Evolutionary conservation across 2,329 filamentous ascomycete genomes (phyloP).

Genomic region (Teratosphaeriaceae sp.): DNA sequence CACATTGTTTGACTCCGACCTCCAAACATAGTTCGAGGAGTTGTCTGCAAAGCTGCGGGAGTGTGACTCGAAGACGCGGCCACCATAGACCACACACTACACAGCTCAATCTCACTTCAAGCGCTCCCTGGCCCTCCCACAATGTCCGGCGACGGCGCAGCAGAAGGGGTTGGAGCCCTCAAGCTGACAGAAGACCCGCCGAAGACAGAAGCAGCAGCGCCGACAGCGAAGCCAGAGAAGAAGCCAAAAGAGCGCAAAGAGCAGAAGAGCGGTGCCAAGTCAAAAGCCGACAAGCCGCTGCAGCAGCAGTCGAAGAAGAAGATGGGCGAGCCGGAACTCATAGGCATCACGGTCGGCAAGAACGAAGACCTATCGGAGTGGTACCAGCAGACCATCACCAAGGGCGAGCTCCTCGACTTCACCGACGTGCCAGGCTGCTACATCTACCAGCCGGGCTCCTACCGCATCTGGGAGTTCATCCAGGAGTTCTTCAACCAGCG

Average conservation of each 20-base stretch:
- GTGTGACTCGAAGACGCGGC: no score
- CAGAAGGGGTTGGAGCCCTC: conserved; percentile 22
- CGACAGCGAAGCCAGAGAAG: conserved; percentile 26
- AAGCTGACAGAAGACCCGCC: conserved; percentile 16
- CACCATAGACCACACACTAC: no score
- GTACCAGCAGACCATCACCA: conserved; percentile 97
- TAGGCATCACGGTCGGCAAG: conserved; percentile 83
- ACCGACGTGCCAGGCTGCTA: conserved; percentile 98
- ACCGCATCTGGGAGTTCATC: conserved; percentile 62
- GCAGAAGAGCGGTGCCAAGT: conserved; percentile 24
- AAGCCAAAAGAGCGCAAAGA: conserved; percentile 31
- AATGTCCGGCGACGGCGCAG: conserved; percentile 11
- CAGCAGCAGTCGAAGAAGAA: conserved; percentile 30
- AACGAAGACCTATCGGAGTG: conserved; percentile 82
- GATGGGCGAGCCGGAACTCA: conserved; percentile 56
- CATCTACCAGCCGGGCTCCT: conserved; percentile 70
- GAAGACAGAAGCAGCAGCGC: conserved; percentile 13
- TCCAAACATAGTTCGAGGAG: no score
- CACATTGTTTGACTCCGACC: no score
- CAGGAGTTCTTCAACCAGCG: conserved; percentile 52
- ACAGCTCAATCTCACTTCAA: no score
- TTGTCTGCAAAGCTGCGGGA: no score
- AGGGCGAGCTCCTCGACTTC: conserved; percentile 97
- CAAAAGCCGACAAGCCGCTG: conserved; percentile 23
- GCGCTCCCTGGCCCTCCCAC: neutral